A percentile compares a stretch with the other conserved stretches of the same genome.
Evolutionary conservation across 2,329 filamentous ascomycete genomes (phyloP).

Genomic region (Pseudogymnoascus sp.): DNA sequence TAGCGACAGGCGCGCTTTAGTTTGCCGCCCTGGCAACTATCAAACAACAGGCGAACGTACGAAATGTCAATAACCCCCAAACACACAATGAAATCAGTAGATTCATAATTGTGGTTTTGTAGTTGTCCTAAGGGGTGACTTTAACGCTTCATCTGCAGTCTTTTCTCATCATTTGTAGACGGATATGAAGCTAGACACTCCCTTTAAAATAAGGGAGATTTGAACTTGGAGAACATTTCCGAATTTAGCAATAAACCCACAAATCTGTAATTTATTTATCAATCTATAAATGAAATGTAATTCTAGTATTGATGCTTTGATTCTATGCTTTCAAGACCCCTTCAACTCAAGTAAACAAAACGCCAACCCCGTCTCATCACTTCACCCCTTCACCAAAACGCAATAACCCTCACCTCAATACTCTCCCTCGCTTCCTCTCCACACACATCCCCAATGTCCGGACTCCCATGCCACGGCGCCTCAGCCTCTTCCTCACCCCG

Average conservation of each 20-base stretch:
- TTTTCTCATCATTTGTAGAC: neutral
- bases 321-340: neutral
- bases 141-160: neutral
- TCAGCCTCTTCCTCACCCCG: neutral
- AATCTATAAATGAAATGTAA: neutral
- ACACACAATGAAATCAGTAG: neutral
- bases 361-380: neutral
- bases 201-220: neutral
- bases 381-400: neutral
- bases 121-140: neutral
- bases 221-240: neutral
- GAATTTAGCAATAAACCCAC: too few species aligned
- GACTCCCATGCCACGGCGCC: slow-evolving; percentile 3
- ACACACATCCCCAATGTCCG: neutral
- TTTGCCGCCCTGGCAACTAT: neutral
- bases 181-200: neutral
- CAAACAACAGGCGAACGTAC: neutral
- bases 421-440: slow-evolving; percentile 1
- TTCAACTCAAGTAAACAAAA: neutral
- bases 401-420: slow-evolving; percentile 9
- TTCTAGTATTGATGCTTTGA: neutral
- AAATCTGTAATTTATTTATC: neutral
- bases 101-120: neutral
- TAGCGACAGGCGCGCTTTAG: neutral
- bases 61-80: neutral